These are phyloP conservation scores for Hyaloscypha finlandica DNA, from an alignment of 495 filamentous ascomycete species.

Conservation along the genomic window DNA sequence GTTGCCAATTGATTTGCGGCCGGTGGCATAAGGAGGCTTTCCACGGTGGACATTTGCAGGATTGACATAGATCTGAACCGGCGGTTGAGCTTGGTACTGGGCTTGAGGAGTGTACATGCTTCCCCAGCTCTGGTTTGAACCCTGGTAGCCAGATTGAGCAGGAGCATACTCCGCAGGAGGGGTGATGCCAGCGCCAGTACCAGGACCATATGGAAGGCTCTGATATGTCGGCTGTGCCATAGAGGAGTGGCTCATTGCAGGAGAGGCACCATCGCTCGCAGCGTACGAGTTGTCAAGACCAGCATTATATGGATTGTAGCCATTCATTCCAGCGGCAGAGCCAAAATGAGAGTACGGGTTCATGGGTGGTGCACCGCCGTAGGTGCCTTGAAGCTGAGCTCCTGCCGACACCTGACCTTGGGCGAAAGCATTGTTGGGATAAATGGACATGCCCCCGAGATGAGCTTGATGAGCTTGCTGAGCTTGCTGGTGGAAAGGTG, in stretches of 20 bases:
- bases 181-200: background rate
- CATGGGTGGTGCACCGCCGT: background rate
- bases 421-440: background rate
- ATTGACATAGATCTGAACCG: background rate
- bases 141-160: background rate
- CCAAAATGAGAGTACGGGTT: conserved; percentile 1
- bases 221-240: background rate
- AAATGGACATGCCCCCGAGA: background rate
- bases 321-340: background rate
- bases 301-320: background rate
- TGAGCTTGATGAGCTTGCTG: background rate
- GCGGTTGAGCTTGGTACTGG: background rate
- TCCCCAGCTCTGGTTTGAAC: background rate
- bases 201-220: conserved; percentile 14
- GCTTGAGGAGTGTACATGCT: background rate
- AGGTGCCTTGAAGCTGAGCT: background rate
- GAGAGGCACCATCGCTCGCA: conserved; percentile 6
- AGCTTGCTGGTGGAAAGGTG: background rate
- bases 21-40: background rate
- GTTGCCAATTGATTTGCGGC: background rate
- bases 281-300: background rate
- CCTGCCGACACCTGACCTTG: background rate
- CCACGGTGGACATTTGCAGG: background rate
- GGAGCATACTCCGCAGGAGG: background rate
- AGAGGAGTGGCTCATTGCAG: background rate